Base-by-base conservation (phyloP, 495 filamentous ascomycete species). In the Jackrogersella minutella region DNA sequence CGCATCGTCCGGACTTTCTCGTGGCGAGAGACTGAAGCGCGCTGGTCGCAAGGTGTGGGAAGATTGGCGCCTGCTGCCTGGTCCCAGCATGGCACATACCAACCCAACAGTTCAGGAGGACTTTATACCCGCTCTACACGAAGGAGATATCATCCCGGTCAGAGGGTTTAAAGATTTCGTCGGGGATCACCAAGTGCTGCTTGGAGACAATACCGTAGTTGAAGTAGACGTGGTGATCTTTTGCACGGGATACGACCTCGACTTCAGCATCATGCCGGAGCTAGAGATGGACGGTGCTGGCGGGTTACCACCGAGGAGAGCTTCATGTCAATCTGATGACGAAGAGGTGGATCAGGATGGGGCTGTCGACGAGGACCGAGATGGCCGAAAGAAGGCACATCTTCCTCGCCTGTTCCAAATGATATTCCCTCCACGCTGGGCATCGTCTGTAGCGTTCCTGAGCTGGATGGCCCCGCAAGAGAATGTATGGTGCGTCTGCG, bases 141-240 rank as follows among this genome's bases (percentile, higher is more conserved):
- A 66, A 9, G 66, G 51, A 8, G 57, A 40, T n/a, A 59, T 73
- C 8, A 53, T 26, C 3, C 64, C 68, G 9, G 64, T 66, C 14
- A 47, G 17, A 30, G 68, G 66, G 19, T 64, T 71, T 28, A 51
- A 59, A 37, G 61, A 63, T 16, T 69, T 74, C 36, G 44, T 26
- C 7, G 69, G 63, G 7, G 53, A 56, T 0, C 9, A 56, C 17
- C 26, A 56, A 28, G 58, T 74, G 0, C 31, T 68, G 44, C 47
- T 76, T 1, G 59, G 54, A 13, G 60, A 69, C 30, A 68, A 63
- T 9, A 55, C 40, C 1, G 28, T 37, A 19, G 26, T 71, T 14
- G 65, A 72, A 40, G 68, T 69, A 11, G 73, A 75, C 17, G 62
- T 59, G 1, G 60, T 74, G 30, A 71, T 76, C 26, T 72, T 62